Evolutionary conservation across 192 early-diverging fungal genomes (phyloP).

Genomic region (Dimargaris cristalligena): DNA sequence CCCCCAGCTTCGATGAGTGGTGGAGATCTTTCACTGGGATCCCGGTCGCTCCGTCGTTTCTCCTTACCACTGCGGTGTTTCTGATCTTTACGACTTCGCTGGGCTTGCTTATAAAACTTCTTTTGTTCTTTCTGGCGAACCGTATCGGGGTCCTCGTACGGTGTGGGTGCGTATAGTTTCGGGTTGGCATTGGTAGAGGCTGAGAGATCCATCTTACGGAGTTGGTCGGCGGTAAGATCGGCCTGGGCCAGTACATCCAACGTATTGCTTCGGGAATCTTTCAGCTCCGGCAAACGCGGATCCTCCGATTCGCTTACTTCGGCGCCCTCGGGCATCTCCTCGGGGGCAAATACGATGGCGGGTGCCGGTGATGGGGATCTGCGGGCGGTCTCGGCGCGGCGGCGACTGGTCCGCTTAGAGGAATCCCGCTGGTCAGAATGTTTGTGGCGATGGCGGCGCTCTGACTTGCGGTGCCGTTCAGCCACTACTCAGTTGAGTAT

Average conservation of each 20-base stretch:
- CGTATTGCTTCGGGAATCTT: neutral
- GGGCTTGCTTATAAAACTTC: neutral
- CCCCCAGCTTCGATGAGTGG: too few species aligned
- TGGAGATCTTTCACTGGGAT: too few species aligned
- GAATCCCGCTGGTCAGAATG: too few species aligned
- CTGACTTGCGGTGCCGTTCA: neutral
- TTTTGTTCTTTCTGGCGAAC: slow-evolving; percentile 2
- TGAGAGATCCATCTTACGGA: neutral
- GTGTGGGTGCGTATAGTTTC: neutral
- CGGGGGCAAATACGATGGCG: slow-evolving; percentile 17
- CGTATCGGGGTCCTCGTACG: neutral
- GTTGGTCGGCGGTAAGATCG: neutral
- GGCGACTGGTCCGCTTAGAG: too few species aligned
- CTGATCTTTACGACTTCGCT: too few species aligned
- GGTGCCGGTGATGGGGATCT: neutral
- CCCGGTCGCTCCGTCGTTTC: too few species aligned
- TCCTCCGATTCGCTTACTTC: neutral
- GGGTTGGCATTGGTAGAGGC: neutral
- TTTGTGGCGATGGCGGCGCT: neutral
- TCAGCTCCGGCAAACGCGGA: too few species aligned
- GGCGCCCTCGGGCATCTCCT: slow-evolving; percentile 11
- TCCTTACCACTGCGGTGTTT: too few species aligned
- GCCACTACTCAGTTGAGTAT: too few species aligned
- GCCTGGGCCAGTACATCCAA: neutral
- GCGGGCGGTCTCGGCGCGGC: too few species aligned